phyloP scores from a whole-genome alignment of 116 monocot species.

The Dioscorea cayenensis region DNA sequence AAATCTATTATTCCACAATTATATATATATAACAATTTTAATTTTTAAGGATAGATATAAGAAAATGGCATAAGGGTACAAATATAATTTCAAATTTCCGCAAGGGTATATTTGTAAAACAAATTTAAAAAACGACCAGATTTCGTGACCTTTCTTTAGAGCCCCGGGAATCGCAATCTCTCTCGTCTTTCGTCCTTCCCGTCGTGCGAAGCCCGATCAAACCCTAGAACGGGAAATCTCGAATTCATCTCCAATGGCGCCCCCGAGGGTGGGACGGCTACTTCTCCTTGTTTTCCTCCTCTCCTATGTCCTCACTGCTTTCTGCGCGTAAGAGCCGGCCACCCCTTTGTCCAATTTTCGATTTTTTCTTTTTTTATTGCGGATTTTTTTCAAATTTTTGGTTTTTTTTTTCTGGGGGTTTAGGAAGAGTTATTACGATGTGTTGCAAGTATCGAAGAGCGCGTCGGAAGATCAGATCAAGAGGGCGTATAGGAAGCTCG shows the following conservation, averaged over 20 bases:
- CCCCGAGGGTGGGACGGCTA: slow-evolving; percentile 19
- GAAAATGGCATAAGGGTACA: too few species aligned
- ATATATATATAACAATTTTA: too few species aligned
- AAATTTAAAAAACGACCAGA: background rate
- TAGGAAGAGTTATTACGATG: slow-evolving; percentile 95
- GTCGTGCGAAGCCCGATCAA: background rate
- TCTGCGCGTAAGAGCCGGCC: slow-evolving; percentile 33
- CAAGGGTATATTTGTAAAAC: too few species aligned
- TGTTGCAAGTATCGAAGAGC: slow-evolving; percentile 72
- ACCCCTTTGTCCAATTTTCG: background rate
- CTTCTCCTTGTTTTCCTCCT: slow-evolving; percentile 24
- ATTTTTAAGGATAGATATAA: too few species aligned
- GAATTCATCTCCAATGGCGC: slow-evolving; percentile 23
- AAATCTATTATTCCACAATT: too few species aligned
- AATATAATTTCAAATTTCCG: too few species aligned
- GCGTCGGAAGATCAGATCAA: slow-evolving; percentile 98
- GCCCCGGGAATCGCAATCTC: background rate
- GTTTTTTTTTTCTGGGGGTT: background rate
- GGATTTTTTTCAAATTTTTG: slow-evolving; percentile 1
- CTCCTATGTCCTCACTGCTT: slow-evolving; percentile 10
- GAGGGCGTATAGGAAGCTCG: slow-evolving; percentile 94
- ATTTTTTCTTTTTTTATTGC: background rate
- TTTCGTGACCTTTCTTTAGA: background rate
- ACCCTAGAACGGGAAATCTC: background rate
- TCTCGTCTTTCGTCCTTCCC: background rate